Evolutionary conservation across 768 basidiomycete genomes (phyloP).

Genomic region (Rickenella mellea): DNA sequence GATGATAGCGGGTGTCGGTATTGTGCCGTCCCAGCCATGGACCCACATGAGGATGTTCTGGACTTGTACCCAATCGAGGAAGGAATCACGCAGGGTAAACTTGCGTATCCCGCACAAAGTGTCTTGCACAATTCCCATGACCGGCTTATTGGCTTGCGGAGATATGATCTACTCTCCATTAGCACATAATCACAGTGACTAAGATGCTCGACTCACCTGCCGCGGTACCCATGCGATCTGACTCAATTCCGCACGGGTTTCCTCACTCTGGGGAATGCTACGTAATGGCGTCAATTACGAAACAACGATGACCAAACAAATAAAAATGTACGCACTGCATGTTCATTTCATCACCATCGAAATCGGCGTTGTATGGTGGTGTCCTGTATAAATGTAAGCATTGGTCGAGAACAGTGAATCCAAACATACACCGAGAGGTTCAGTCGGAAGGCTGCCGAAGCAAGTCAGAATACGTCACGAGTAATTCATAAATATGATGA

Average conservation of each 20-base stretch:
- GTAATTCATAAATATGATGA: no score
- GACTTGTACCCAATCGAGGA: conserved; percentile 91
- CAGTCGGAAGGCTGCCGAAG: conserved; percentile 75
- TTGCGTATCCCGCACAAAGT: conserved; percentile 96
- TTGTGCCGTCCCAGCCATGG: conserved; percentile 90
- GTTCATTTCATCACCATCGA: conserved; percentile 99
- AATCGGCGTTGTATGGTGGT: conserved; percentile 98
- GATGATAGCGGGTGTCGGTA: conserved; percentile 89
- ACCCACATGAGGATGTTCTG: conserved; percentile 98
- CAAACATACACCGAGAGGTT: conserved; percentile 90
- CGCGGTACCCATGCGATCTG: conserved; percentile 98
- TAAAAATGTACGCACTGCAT: conserved; percentile 77
- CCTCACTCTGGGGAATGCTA: conserved; percentile 96
- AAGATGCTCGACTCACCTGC: conserved; percentile 46
- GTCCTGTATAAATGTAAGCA: conserved; percentile 42
- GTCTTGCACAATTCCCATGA: conserved; percentile 99
- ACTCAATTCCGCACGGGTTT: conserved; percentile 94
- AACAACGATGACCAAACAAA: neutral
- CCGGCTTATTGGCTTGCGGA: conserved; percentile 98
- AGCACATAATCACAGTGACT: no score
- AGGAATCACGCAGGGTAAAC: conserved; percentile 90
- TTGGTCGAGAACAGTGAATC: no score
- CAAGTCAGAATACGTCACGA: conserved; percentile 12
- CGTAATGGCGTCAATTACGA: conserved; percentile 7
- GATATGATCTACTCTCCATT: conserved; percentile 99